Evolutionary conservation across 305 asterid genomes (phyloP).

Genomic region (Plantago rigida): DNA sequence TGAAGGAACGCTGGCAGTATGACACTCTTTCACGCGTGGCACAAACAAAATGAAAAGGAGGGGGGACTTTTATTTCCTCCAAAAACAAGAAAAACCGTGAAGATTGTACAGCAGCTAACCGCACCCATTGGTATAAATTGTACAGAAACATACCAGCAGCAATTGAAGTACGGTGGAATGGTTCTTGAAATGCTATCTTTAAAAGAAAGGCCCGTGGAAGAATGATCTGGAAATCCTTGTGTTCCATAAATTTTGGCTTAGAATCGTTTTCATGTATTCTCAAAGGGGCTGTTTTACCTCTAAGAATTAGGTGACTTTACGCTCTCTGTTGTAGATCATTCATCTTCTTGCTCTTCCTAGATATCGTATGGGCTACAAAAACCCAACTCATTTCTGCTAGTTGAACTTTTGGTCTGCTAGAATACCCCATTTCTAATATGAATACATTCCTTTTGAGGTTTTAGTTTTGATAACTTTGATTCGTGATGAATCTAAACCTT

Average conservation of each 20-base stretch:
- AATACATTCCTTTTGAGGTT: too few species aligned
- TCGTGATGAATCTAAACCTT: too few species aligned
- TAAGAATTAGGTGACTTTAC: not conserved
- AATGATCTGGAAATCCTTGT: conserved; percentile 22
- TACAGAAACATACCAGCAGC: conserved; percentile 31
- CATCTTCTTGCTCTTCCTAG: too few species aligned
- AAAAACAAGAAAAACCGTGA: conserved; percentile 20
- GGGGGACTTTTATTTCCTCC: conserved; percentile 23
- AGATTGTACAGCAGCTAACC: conserved; percentile 41
- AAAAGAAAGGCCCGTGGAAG: conserved; percentile 23
- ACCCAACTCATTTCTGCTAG: too few species aligned
- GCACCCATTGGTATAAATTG: conserved; percentile 27
- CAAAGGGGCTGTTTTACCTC: conserved; percentile 4
- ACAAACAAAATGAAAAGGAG: conserved; percentile 22
- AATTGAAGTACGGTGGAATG: conserved; percentile 25
- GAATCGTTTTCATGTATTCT: conserved; percentile 16
- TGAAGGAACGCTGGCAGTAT: conserved; percentile 54
- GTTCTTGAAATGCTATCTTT: conserved; percentile 3
- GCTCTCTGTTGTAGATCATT: not conserved
- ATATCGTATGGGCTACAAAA: too few species aligned
- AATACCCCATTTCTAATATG: too few species aligned
- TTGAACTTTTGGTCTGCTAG: too few species aligned
- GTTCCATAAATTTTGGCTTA: conserved; percentile 30
- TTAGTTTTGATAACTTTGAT: too few species aligned
- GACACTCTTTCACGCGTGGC: conserved; percentile 12